Evolutionary conservation across 2,329 filamentous ascomycete genomes (phyloP), one percentile per base, ranked within the genome.

Genomic region (Colletotrichum melonis): DNA sequence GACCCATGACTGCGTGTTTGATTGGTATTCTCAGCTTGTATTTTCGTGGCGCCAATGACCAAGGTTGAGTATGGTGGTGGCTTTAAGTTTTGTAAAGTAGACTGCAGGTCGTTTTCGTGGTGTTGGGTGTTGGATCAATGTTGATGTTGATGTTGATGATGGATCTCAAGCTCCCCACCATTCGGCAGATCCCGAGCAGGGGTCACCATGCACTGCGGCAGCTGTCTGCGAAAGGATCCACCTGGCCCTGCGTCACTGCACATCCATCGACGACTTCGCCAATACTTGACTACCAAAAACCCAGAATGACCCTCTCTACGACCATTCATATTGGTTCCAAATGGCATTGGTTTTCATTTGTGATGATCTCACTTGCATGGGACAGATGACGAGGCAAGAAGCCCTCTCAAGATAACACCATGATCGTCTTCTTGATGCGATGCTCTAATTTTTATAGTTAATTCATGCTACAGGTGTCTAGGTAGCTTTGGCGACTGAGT

Each of bases 121-220:
- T 63, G 62, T 60, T 56, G 65, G 8, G 16, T n/a, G 38, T 35
- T 12, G 32, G 32, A 5, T 16, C 38, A 49, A 30, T 69, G 69
- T 73, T 72, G 65, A 66, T 73, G 69, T 72, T 72, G 65, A 66
- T 62, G 60, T 58, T 54, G 56, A 46, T 32, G 5, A 56, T 35
- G 56, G 28, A 6, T 28, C 28, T 56, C 46, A 5, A 24, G 28
- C 26, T 52, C 28, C 46, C 70, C 66, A 65, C 59, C 9, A 35
- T 52, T 59, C 24, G 54, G 58, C 19, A 59, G 38, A n/a, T 49
- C 38, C 65, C 66, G 59, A 54, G 54, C 69, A 64, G 69, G 58
- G 69, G 9, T 46, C 30, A 56, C 63, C 49, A n/a, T 35, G n/a
- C 63, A 19, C 46, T 22, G 7, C 35, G 32, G 19, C 46, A 11